A percentile compares a stretch with the other conserved stretches of the same genome.
Evolutionary conservation across 2,329 filamentous ascomycete genomes (phyloP).

Genomic region (Sclerotiophoma versabilis): DNA sequence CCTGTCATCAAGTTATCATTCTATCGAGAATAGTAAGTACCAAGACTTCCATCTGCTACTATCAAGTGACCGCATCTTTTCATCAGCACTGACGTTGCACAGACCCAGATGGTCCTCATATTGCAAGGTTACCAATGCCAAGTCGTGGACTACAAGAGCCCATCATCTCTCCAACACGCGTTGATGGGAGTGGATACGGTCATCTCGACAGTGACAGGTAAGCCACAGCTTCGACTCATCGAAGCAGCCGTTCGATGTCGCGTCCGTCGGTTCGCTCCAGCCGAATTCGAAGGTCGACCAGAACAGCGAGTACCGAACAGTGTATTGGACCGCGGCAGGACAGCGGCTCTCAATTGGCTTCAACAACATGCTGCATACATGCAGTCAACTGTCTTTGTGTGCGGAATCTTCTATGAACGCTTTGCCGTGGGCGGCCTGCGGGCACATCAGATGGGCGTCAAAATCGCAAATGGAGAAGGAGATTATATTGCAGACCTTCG

Average conservation of each 20-base stretch:
- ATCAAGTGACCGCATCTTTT: background rate
- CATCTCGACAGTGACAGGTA: conserved; percentile 75
- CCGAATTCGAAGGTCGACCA: conserved; percentile 75
- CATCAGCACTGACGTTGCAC: conserved; percentile 16
- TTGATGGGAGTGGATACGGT: conserved; percentile 77
- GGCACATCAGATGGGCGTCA: conserved; percentile 64
- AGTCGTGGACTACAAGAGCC: conserved; percentile 70
- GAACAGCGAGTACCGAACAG: conserved; percentile 62
- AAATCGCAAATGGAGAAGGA: conserved; percentile 64
- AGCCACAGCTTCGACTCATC: conserved; percentile 73
- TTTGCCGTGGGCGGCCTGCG: conserved; percentile 73
- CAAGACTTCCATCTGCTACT: background rate
- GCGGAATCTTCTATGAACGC: conserved; percentile 77
- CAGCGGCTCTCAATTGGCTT: conserved; percentile 64
- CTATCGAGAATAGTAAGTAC: conserved; percentile 69
- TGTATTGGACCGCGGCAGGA: conserved; percentile 67
- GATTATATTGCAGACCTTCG: conserved; percentile 72
- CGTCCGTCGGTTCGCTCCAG: conserved; percentile 74
- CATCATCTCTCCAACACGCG: conserved; percentile 66
- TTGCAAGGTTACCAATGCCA: conserved; percentile 69
- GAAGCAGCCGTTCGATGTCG: conserved; percentile 70
- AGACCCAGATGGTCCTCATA: conserved; percentile 64
- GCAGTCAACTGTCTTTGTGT: conserved; percentile 74
- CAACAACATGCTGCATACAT: conserved; percentile 65
- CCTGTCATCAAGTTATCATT: conserved; percentile 73